Percentiles rank a stretch among this genome's conserved stretches.
phyloP scores from a whole-genome alignment of 768 basidiomycete species.

The Chalciporus chontae region DNA sequence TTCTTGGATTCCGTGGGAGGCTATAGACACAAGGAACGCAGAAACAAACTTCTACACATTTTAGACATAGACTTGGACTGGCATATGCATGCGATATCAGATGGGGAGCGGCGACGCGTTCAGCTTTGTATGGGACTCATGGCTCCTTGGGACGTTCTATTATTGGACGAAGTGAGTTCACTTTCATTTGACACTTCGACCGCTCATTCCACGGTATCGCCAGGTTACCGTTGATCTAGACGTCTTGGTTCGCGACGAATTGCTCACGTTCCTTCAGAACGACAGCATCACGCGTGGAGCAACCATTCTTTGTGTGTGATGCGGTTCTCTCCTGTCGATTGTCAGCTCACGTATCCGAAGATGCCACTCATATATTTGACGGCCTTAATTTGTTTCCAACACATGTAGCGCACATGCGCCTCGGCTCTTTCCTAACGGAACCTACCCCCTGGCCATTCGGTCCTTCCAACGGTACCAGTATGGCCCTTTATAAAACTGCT shows the following conservation, averaged over 20 bases:
- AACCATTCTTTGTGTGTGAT: conserved; percentile 76
- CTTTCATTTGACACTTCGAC: background rate
- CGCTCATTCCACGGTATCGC: conserved; percentile 1
- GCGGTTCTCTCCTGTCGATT: background rate
- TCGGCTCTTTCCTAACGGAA: conserved; percentile 67
- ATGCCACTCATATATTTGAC: conserved; percentile 97
- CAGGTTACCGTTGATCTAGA: conserved; percentile 97
- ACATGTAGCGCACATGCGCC: conserved; percentile 86
- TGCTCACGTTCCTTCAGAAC: conserved; percentile 81
- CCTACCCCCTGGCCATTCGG: conserved; percentile 71
- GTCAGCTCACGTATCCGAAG: conserved; percentile 36
- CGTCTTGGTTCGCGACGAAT: conserved; percentile 87
- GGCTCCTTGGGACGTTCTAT: conserved; percentile 87
- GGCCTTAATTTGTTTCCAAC: conserved; percentile 91
- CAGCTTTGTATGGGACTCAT: conserved; percentile 97
- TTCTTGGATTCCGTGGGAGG: conserved; percentile 99
- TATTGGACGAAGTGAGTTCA: conserved; percentile 81
- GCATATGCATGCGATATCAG: conserved; percentile 95
- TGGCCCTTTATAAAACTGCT: conserved; percentile 64
- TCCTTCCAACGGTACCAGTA: conserved; percentile 20
- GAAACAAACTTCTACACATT: conserved; percentile 84
- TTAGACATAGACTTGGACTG: conserved; percentile 94
- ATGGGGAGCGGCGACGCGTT: conserved; percentile 90
- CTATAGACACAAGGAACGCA: conserved; percentile 85
- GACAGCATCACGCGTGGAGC: conserved; percentile 80